Base-by-base conservation (phyloP, 2,329 filamentous ascomycete genomes). In the Ceratocystis colombiana region DNA sequence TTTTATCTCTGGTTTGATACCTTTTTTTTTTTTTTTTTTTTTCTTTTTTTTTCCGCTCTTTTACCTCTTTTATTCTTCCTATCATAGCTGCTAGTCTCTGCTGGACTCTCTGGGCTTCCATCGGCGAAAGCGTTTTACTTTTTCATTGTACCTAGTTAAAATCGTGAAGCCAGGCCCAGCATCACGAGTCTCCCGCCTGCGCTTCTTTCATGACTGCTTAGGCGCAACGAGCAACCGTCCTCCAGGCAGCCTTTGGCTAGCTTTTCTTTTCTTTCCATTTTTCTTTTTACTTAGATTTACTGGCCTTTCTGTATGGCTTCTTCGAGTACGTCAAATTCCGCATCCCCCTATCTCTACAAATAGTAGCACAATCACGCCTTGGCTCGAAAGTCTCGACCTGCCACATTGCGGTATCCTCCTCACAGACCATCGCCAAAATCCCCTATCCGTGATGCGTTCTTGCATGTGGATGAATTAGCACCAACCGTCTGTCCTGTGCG, bases 231-330 rank as follows among this genome's bases (percentile, higher is more conserved):
- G 41, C 41, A 37, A 64, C 33, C 12, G 17, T n/a, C 28, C 28
- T 30, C 28, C 8, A 59, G n/a, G 17, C 50, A 30, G 22, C 59
- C 62, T 61, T 64, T 33, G 30, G n/a, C 48, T 61, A 28, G 6
- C 20, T 33, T 64, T 66, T 28, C 22, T 66, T 45, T 64, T 61
- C n/a, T 50, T 61, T 50, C 15, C 63, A 10, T 64, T 61, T 53
- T 30, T 17, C 48, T 41, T 41, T 22, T 41, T 25, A 55, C 53
- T 53, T 48, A 37, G 15, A 45, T 30, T 3, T 33, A 33, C 45
- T 66, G 8, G 30, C n/a, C 59, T 37, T 66, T 61, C 62, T 68
- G 65, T 64, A 68, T 68, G 65, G 57, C 62, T 48, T 63, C 50
- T 50, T 65, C 57, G 53, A 67, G 67, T 68, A 68, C 61, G 67